Base-by-base conservation (phyloP, 2,329 filamentous ascomycete genomes). In the Ceratocystis papillata region DNA sequence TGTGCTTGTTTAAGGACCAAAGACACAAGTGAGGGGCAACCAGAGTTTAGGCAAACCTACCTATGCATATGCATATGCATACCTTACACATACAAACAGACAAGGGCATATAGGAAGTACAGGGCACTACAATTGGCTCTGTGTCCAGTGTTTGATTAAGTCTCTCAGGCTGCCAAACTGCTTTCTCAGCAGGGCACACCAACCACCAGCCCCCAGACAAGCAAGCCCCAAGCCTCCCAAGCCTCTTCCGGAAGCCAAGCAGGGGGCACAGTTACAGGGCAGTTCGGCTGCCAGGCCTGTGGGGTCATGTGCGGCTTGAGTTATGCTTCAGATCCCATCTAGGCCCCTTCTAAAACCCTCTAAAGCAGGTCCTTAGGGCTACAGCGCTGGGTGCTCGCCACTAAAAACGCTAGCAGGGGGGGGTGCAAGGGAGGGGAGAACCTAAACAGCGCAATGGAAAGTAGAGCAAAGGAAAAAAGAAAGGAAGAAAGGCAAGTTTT, bases 161-260 rank as follows among this genome's bases (percentile, higher is more conserved):
- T 8, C 17, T 33, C 7, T 33, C 33, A 30, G 53, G 53, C 53
- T 57, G 10, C 53, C 12, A 57, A 20, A 37, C 37, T 20, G 8
- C 37, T 25, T 45, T 1, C n/a, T 15, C n/a, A 57, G 22, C n/a
- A 46, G 8, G 41, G 30, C 1, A 33, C 28, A 7, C 20, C 4
- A 45, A 12, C 33, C 8, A 57, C 48, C 37, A 25, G 15, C 22
- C 28, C 2, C 10, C 12, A 64, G 33, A 44, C 10, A 20, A 22
- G 33, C 37, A 30, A 45, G 4, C 6, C 30, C 50, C 22, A 62
- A 44, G n/a, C 63, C 33, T n/a, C n/a, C 50, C 50, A 62, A 44
- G n/a, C 63, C 48, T 25, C 10, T 57, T 65, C 41, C 22, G 53
- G 63, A 65, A 65, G 60, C 6, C 22, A 30, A 53, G 33, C 45